Evolutionary conservation across 257 asterid species (phyloP), one percentile per base, ranked within the genome.

Genomic region (Striga asiatica): DNA sequence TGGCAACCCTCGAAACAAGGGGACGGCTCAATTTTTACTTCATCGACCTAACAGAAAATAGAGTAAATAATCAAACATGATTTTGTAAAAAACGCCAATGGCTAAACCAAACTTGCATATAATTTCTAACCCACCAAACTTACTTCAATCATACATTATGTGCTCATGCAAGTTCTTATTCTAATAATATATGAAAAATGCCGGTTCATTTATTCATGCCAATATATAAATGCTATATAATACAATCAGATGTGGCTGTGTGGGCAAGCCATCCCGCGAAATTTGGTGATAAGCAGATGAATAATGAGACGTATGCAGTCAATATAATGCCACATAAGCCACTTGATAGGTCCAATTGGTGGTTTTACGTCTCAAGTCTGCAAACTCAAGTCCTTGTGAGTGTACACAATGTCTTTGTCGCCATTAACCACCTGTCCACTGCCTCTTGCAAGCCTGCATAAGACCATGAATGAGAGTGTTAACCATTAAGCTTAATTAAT

Each of bases 341-440:
- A 25, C 11, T 25, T 18, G 18, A 38, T 7, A n/a, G n/a, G n/a
- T n/a, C n/a, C n/a, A n/a, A n/a, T n/a, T n/a, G n/a, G 35, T 29
- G 9, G 3, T 29, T 29, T 5, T 38, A 38, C 45, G 45, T 38
- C 50, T 58, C 50, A 64, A 18, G 52, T 66, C 53, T 66, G 35
- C 29, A 61, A 41, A 8, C 2, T 60, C 41, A 78, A 64, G 47
- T 71, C 70, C 72, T 61, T 76, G 78, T 79, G 82, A 18, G 78
- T 76, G 73, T 79, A 79, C 17, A 67, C 70, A 5, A 79, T 72
- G 24, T 68, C 82, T 55, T 59, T 58, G 60, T 79, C 86, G 10
- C 82, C 82, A 37, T 70, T 66, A 11, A 79, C 86, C 46, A 79
- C 80, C 35, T 79, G 82, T 19, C 86, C 86, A 47, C 46, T 65